Evolutionary conservation across 805 yeast species (phyloP).

Genomic region (Pichia paraexigua): DNA sequence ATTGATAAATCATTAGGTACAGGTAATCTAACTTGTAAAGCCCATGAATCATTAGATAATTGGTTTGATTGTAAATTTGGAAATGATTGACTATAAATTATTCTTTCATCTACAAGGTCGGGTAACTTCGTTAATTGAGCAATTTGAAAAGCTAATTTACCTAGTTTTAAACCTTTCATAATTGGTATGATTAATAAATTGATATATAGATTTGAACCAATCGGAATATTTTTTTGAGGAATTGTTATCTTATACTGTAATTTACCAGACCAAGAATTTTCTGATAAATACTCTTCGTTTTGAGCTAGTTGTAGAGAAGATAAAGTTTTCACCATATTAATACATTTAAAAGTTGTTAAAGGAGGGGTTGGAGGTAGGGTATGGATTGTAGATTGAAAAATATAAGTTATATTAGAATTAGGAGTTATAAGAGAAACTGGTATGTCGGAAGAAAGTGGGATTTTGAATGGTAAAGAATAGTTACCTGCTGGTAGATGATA

Average conservation of each 20-base stretch:
- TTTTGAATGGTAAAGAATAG: constrained; percentile 41
- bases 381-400: constrained; percentile 2
- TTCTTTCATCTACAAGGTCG: constrained; percentile 20
- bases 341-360: constrained; percentile 25
- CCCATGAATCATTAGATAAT: constrained; percentile 39
- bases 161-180: constrained; percentile 36
- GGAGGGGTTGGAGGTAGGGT: constrained; percentile 11
- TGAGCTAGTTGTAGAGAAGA: constrained; percentile 33
- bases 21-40: constrained; percentile 32
- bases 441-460: constrained; percentile 37
- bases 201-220: constrained; percentile 38
- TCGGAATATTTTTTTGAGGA: constrained; percentile 37
- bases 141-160: constrained; percentile 27
- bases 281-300: constrained; percentile 37
- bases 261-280: constrained; percentile 46
- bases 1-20: constrained; percentile 34
- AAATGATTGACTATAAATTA: constrained; percentile 30
- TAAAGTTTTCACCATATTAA: constrained; percentile 38
- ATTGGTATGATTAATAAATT: constrained; percentile 39
- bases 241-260: constrained; percentile 41
- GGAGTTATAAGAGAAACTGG: constrained; percentile 48
- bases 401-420: constrained; percentile 7
- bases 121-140: constrained; percentile 25
- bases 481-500: constrained; percentile 44
- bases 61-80: constrained; percentile 27